These are phyloP conservation scores for Epichloe gansuensis DNA, from an alignment of 2,329 filamentous ascomycete genomes.

Conservation along the genomic window DNA sequence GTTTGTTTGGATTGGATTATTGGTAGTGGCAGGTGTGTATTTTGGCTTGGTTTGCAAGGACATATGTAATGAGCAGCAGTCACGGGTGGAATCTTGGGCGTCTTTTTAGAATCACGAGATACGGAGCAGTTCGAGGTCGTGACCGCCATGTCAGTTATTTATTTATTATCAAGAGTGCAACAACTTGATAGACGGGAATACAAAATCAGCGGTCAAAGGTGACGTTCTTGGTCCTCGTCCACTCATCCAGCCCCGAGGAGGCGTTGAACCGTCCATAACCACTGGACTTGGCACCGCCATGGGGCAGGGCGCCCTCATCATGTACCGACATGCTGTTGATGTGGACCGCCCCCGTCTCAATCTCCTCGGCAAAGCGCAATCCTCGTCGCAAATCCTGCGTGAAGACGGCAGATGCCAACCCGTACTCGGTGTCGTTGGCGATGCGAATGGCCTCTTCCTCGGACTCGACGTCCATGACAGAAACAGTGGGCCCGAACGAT, in stretches of 20 bases:
- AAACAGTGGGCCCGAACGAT: conserved; percentile 65
- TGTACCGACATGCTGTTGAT: conserved; percentile 56
- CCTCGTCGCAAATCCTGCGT: conserved; percentile 51
- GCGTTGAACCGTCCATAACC: conserved; percentile 50
- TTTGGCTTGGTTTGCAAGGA: too few species aligned
- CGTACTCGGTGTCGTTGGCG: conserved; percentile 75
- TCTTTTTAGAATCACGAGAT: too few species aligned
- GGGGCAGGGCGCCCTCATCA: conserved; percentile 49
- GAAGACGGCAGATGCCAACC: conserved; percentile 58
- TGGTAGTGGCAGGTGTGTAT: too few species aligned
- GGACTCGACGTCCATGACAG: conserved; percentile 49
- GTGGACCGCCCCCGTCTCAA: conserved; percentile 56
- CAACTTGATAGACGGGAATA: not conserved
- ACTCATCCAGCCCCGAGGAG: conserved; percentile 43
- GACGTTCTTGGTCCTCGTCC: conserved; percentile 49
- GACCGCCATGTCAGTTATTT: too few species aligned
- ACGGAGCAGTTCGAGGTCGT: too few species aligned
- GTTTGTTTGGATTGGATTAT: too few species aligned
- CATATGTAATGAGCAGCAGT: too few species aligned
- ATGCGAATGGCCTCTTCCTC: conserved; percentile 61
- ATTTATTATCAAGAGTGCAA: too few species aligned
- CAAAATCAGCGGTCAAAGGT: conserved; percentile 34
- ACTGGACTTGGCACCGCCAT: conserved; percentile 52
- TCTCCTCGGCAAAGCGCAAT: conserved; percentile 44
- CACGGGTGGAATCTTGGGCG: too few species aligned